A percentile compares a stretch with the other conserved stretches of the same genome.
phyloP scores from a whole-genome alignment of 1,284 basidiomycete species.

The Inonotus hispidus region DNA sequence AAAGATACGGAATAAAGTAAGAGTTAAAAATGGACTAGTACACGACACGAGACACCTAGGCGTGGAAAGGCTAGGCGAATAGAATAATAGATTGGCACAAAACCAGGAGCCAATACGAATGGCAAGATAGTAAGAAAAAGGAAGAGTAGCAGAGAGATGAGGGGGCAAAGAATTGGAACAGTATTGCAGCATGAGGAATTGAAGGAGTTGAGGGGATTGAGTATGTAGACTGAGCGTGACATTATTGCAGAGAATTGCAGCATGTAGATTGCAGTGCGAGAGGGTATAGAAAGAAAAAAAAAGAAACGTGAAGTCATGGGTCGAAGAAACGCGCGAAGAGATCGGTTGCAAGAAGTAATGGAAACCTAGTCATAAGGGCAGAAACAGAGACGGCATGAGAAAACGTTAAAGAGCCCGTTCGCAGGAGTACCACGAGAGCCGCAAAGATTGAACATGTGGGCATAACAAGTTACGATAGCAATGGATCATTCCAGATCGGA shows the following conservation, averaged over 20 bases:
- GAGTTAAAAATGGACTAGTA: neutral
- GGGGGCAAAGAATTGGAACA: neutral
- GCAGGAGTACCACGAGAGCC: neutral
- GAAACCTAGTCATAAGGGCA: slow-evolving; percentile 7
- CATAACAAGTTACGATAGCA: neutral
- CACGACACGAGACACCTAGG: neutral
- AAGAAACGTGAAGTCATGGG: slow-evolving; percentile 13
- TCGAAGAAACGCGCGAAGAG: neutral
- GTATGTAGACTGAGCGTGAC: neutral
- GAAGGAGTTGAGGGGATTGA: neutral
- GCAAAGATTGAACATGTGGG: neutral
- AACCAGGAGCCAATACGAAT: neutral
- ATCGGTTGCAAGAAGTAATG: neutral
- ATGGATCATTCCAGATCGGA: neutral
- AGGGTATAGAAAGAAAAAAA: slow-evolving; percentile 16
- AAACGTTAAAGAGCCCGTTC: neutral
- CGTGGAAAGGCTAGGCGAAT: neutral
- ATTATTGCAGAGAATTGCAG: slow-evolving; percentile 4
- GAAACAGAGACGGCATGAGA: neutral
- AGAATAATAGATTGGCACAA: neutral
- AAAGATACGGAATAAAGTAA: slow-evolving; percentile 1
- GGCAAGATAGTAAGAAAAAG: neutral
- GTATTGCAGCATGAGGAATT: neutral
- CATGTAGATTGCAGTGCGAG: slow-evolving; percentile 9
- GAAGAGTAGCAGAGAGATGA: neutral